Evolutionary conservation across 306 rosid genomes (phyloP), one percentile per base, ranked within the genome.

Genomic region (Arachis hypogaea): DNA sequence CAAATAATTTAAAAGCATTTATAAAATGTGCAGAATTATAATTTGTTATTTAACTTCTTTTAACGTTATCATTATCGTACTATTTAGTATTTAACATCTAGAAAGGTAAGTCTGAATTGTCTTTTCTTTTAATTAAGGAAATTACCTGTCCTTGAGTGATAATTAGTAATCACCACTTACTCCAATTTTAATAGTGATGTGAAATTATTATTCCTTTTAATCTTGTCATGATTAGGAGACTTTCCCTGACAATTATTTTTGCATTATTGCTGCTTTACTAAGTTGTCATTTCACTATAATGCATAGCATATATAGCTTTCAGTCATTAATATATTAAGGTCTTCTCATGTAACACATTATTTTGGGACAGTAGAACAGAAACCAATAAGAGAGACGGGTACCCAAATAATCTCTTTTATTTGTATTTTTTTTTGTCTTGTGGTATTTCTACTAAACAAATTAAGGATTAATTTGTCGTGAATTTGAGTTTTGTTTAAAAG

Each of bases 1-100:
- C 59, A 67, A 18, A 76, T 30, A 18, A 65, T 74, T 44, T 57
- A 9, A 4, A 57, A 56, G 2, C 16, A 45, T 45, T 28, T 29
- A 30, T 49, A 50, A 54, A n/a, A 50, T 50, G 16, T 52, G 29
- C 22, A 14, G 12, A 52, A 52, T 1, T 7, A 33, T 33, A 33
- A 33, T 33, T 33, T 33, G 38, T 33, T 4, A 4, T 5, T 52
- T 14, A n/a, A 7, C 3, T 52, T 52, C 28, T 52, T 52, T 52
- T 52, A 52, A 52, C 3, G 14, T 52, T 7, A 4, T 52, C 7
- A 52, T 8, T 52, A 22, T n/a, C 1, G 28, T 52, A 5, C 58
- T 8, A 18, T 8, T 52, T 8, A 14, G 2, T 51, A 11, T 51
- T 11, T 51, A n/a, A 11, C 7, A 5, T 14, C 58, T 52, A 52